Percentiles rank a stretch among this genome's conserved stretches.
These are phyloP conservation scores for Plectosphaerella plurivora DNA, from an alignment of 2,329 filamentous ascomycete species.

Conservation along the genomic window DNA sequence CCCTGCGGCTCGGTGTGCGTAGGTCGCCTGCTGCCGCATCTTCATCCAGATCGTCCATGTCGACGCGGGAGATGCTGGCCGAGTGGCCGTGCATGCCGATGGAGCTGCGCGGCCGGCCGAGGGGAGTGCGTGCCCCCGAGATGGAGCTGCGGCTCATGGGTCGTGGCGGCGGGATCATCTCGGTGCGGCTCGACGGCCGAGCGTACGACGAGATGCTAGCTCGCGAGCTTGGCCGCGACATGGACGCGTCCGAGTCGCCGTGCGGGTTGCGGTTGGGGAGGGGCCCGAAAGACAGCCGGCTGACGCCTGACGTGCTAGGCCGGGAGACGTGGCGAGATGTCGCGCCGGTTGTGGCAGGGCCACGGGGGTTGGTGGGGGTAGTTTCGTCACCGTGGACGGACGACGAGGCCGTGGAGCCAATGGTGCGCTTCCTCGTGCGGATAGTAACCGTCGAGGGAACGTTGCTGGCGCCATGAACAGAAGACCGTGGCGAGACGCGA, in stretches of 20 bases:
- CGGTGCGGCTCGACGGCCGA: slow-evolving; percentile 49
- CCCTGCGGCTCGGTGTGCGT: slow-evolving; percentile 51
- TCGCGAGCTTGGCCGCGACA: slow-evolving; percentile 69
- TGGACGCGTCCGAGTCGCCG: slow-evolving; percentile 29
- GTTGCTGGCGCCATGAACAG: slow-evolving; percentile 29
- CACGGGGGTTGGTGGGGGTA: slow-evolving; percentile 25
- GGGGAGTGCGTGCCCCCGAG: slow-evolving; percentile 56
- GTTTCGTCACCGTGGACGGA: slow-evolving; percentile 44
- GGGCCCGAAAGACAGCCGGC: slow-evolving; percentile 59
- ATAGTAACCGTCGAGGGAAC: slow-evolving; percentile 57
- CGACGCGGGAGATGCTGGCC: slow-evolving; percentile 52
- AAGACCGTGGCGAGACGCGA: slow-evolving; percentile 67
- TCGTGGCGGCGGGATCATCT: slow-evolving; percentile 49
- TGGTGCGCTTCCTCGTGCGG: slow-evolving; percentile 65
- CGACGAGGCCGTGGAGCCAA: slow-evolving; percentile 50
- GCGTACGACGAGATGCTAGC: slow-evolving; percentile 56
- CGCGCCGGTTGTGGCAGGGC: slow-evolving; percentile 41
- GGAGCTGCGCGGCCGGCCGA: slow-evolving; percentile 68
- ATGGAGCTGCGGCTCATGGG: slow-evolving; percentile 64
- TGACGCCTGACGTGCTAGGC: slow-evolving; percentile 58
- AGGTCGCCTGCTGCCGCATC: slow-evolving; percentile 36
- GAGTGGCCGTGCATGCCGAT: slow-evolving; percentile 58
- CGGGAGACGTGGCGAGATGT: slow-evolving; percentile 49
- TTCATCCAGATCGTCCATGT: slow-evolving; percentile 40
- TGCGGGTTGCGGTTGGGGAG: slow-evolving; percentile 52